phyloP scores from a whole-genome alignment of 129 eudicot genomes.

The Chrysanthemum lavandulifolium region DNA sequence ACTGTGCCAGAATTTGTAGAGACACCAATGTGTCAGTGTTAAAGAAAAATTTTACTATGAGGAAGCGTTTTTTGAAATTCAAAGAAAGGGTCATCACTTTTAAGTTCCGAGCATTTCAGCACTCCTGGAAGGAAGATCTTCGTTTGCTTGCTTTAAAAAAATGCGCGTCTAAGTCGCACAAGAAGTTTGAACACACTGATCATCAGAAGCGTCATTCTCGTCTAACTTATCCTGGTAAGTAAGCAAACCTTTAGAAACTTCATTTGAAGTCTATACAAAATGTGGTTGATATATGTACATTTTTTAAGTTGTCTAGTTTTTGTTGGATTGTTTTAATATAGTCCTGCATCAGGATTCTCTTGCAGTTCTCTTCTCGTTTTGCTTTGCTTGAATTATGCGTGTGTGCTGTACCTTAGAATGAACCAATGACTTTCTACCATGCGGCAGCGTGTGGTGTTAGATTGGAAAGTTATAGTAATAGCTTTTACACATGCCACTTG shows the following conservation, averaged over 20 bases:
- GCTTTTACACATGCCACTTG: too few relatives aligned
- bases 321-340: too few relatives aligned
- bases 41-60: slow-evolving; percentile 43
- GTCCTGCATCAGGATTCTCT: too few relatives aligned
- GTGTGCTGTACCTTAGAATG: too few relatives aligned
- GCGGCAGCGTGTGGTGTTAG: too few relatives aligned
- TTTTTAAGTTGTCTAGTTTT: not conserved
- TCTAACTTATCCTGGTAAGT: slow-evolving; percentile 64
- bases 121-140: slow-evolving; percentile 81
- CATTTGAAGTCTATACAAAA: too few relatives aligned
- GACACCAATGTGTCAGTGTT: slow-evolving; percentile 24
- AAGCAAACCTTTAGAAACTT: too few relatives aligned
- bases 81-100: slow-evolving; percentile 65
- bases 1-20: slow-evolving; percentile 22
- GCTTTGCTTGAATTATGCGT: too few relatives aligned
- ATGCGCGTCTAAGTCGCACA: slow-evolving; percentile 57
- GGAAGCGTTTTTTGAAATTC: slow-evolving; percentile 52
- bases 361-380: too few relatives aligned
- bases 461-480: too few relatives aligned
- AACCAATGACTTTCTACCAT: too few relatives aligned
- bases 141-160: slow-evolving; percentile 58
- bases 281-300: not conserved
- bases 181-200: slow-evolving; percentile 54
- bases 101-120: slow-evolving; percentile 66
- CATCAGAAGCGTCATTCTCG: slow-evolving; percentile 64